Conservation (phyloP, 345 rosid genomes). For the Arabidopsis suecica region DNA sequence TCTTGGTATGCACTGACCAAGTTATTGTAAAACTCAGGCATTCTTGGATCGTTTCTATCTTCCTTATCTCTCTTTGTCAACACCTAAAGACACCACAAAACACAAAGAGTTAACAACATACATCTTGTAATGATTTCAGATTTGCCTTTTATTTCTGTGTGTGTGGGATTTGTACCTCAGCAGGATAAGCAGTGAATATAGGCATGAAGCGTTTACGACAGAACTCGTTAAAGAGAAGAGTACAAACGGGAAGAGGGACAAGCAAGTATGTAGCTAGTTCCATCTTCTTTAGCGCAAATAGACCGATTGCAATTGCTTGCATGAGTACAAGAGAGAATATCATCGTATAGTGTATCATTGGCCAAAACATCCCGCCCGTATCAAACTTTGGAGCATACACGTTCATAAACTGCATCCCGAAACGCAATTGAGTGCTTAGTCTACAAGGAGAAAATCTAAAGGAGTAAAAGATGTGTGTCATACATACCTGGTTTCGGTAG, state of each 20-base stretch:
- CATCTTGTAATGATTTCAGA: not conserved
- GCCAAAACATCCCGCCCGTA: constrained; percentile 96
- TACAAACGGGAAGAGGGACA: constrained; percentile 77
- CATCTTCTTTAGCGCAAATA: constrained; percentile 81
- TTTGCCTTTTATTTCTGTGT: not conserved
- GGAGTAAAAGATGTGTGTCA: constrained; percentile 17
- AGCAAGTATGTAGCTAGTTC: constrained; percentile 69
- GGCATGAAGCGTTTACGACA: constrained; percentile 97
- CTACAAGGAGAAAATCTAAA: not conserved
- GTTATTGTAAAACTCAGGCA: constrained; percentile 62
- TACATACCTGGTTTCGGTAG: constrained; percentile 87
- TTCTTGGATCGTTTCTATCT: constrained; percentile 60
- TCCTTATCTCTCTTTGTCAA: constrained; percentile 76
- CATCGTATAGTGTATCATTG: constrained; percentile 86
- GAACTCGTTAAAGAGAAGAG: constrained; percentile 94
- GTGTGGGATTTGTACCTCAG: constrained; percentile 65
- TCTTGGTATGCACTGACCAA: constrained; percentile 77
- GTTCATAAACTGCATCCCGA: constrained; percentile 70
- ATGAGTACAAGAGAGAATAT: constrained; percentile 88
- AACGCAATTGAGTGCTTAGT: constrained; percentile 22
- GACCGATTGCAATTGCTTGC: constrained; percentile 90
- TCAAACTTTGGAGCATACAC: constrained; percentile 88
- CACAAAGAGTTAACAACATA: not conserved
- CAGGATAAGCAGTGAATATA: constrained; percentile 71
- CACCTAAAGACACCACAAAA: constrained; percentile 50